These are phyloP conservation scores for Aspergillus saccharolyticus DNA, from an alignment of 495 filamentous ascomycete species.

Conservation along the genomic window DNA sequence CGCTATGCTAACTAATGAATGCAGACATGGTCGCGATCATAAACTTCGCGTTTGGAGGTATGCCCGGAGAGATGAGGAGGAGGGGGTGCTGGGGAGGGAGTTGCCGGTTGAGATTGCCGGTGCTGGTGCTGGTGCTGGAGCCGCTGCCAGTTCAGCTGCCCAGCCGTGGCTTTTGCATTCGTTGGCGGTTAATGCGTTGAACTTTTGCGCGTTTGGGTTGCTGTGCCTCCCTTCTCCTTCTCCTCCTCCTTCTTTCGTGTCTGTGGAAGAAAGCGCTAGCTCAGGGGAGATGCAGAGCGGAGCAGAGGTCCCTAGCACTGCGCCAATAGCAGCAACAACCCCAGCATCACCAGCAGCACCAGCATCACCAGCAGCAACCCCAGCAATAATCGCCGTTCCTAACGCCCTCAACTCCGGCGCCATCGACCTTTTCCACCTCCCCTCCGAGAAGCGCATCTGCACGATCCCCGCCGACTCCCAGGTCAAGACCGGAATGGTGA, in stretches of 20 bases:
- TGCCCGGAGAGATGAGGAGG: slow-evolving; percentile 45
- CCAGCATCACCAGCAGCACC: no score
- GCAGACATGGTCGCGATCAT: slow-evolving; percentile 85
- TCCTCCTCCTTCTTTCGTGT: not conserved
- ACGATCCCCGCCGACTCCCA: slow-evolving; percentile 55
- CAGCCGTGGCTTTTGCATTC: slow-evolving; percentile 84
- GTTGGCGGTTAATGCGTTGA: slow-evolving; percentile 84
- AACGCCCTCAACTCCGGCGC: slow-evolving; percentile 72
- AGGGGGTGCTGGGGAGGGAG: not conserved
- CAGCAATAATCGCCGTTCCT: slow-evolving; percentile 67
- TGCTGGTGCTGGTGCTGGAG: no score
- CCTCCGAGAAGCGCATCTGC: slow-evolving; percentile 60
- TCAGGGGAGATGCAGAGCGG: no score
- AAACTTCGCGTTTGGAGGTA: slow-evolving; percentile 83
- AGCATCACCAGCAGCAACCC: slow-evolving; percentile 4
- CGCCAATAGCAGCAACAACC: no score
- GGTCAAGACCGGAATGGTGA: slow-evolving; percentile 80
- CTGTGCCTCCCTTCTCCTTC: slow-evolving; percentile 12
- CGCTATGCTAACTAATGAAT: not conserved
- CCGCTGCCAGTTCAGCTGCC: no score
- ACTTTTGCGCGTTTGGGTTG: slow-evolving; percentile 87
- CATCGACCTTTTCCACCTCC: slow-evolving; percentile 83
- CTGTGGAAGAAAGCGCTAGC: no score
- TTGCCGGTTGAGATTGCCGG: not conserved
- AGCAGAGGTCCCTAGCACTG: no score